Evolutionary conservation across 2,329 filamentous ascomycete genomes (phyloP), one percentile per base, ranked within the genome.

Genomic region (Botrytis fragariae): DNA sequence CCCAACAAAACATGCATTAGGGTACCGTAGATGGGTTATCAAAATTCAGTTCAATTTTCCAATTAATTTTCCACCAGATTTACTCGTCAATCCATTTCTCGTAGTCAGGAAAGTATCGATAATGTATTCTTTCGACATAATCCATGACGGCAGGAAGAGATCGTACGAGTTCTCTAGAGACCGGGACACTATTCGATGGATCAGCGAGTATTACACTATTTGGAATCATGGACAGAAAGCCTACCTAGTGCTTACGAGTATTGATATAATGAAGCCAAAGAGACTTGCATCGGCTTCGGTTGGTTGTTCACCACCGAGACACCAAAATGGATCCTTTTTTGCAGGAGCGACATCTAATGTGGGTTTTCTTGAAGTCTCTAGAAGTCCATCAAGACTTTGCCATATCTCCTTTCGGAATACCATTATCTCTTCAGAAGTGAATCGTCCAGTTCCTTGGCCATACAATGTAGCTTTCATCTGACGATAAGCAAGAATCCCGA

Each of bases 91-190:
- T 70, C 37, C 82, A 85, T 7, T 78, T 75, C 73, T 85, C 82
- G 77, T 90, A 90, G 51, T 91, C 88, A 0, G 86, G 83, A 76
- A 91, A 91, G 77, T 88, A 90, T 7, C 75, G 74, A 64, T 84
- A 80, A 77, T 90, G 88, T 60, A 91, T 89, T 72, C 86, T 83
- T 54, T 77, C 77, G 4, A 87, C 88, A 79, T 91, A 91, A 4
- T 89, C 87, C 16, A 87, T 57, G 18, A 90, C 72, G 0, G 82
- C 81, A 0, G 87, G 86, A 74, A 86, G 86, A 3, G 80, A 78
- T 73, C 81, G 83, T 6, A 90, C 79, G 2, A 87, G 79, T 39
- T 81, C 77, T 71, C 81, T 82, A 6, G 85, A 86, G 22, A 83
- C 83, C 0, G 88, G 88, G 4, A 81, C 83, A 9, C 86, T 88